Evolutionary conservation across 176 grass and related monocot genomes (phyloP).

Genomic region (Saccharum officinarum): DNA sequence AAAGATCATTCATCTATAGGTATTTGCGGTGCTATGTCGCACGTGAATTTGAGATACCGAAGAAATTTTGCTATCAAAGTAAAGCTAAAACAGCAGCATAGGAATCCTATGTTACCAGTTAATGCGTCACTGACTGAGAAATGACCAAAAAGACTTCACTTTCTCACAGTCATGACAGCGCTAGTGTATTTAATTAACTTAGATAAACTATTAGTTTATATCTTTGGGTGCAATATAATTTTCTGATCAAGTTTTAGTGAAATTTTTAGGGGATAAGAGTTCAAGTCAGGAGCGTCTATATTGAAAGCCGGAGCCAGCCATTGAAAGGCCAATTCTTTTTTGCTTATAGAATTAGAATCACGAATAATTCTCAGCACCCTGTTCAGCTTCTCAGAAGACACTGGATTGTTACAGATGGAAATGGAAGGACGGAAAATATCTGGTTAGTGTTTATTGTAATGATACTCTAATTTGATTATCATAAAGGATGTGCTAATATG

Average conservation of each 20-base stretch:
- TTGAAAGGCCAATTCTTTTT: conserved; percentile 86
- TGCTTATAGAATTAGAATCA: conserved; percentile 86
- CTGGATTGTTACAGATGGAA: conserved; percentile 81
- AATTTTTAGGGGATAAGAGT: conserved; percentile 71
- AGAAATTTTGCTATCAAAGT: background rate
- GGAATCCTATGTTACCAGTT: background rate
- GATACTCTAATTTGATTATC: background rate
- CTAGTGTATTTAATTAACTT: background rate
- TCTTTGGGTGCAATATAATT: background rate
- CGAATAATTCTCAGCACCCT: conserved; percentile 68
- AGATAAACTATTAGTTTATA: conserved; percentile 5
- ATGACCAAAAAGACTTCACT: background rate
- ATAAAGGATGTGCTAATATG: conserved; percentile 20
- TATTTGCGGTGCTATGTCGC: background rate
- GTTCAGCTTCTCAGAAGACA: conserved; percentile 79
- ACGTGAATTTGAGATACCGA: background rate
- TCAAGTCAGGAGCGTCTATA: conserved; percentile 91
- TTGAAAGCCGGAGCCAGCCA: conserved; percentile 77
- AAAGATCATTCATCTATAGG: background rate
- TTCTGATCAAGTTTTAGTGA: conserved; percentile 20
- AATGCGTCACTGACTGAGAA: background rate
- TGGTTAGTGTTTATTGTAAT: conserved; percentile 48
- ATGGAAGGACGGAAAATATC: conserved; percentile 76
- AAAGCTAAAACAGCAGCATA: background rate
- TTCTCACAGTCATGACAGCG: background rate